phyloP scores from a whole-genome alignment of 129 eudicot species.

The Sambucus nigra region DNA sequence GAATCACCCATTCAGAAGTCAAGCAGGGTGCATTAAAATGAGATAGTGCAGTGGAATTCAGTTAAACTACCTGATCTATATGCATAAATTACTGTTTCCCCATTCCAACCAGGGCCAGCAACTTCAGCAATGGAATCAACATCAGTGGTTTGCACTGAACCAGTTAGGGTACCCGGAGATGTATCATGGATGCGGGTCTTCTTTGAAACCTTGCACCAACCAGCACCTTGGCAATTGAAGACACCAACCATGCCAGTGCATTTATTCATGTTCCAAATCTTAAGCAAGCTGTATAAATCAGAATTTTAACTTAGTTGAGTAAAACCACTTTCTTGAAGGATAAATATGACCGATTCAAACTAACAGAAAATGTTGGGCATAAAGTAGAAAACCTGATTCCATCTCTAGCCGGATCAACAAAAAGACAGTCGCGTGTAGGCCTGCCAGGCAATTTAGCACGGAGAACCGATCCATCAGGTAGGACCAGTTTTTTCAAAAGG shows the following conservation, averaged over 20 bases:
- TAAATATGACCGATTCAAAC: neutral
- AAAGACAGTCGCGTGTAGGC: conserved; percentile 83
- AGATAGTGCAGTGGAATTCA: too few species aligned
- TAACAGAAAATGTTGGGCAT: neutral
- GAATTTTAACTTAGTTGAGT: neutral
- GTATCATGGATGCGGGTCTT: conserved; percentile 70
- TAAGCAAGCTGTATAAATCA: conserved; percentile 55
- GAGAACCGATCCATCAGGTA: conserved; percentile 93
- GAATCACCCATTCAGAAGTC: too few species aligned
- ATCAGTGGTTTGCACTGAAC: conserved; percentile 54
- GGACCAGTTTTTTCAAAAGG: conserved; percentile 69
- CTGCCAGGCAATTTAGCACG: conserved; percentile 85
- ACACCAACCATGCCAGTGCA: conserved; percentile 83
- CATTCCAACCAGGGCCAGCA: conserved; percentile 64
- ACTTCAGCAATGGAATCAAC: conserved; percentile 55
- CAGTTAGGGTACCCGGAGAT: conserved; percentile 66
- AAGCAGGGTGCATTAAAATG: too few species aligned
- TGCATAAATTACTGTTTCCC: conserved; percentile 56
- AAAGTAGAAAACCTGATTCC: conserved; percentile 51
- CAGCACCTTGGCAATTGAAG: conserved; percentile 96
- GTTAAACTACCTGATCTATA: conserved; percentile 49
- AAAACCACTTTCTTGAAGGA: neutral
- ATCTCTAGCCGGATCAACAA: conserved; percentile 90
- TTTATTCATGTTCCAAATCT: conserved; percentile 84
- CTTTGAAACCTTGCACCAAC: conserved; percentile 76